Evolutionary conservation across 1,139 yeast species (phyloP).

Genomic region (Hemisphaericaspora xylanilytica): DNA sequence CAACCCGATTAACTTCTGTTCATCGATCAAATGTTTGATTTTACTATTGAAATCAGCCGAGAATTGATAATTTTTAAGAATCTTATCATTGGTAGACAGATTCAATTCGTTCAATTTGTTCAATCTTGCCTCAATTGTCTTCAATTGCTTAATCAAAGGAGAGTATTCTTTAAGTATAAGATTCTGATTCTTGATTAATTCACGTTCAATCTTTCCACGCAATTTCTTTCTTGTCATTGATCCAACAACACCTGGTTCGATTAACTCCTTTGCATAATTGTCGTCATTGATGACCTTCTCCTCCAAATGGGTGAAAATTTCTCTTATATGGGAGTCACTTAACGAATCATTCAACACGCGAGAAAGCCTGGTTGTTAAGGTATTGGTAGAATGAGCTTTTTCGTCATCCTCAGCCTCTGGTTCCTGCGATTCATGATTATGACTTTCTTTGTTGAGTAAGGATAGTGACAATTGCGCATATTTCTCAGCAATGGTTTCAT

Average conservation of each 20-base stretch:
- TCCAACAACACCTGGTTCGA: constrained; percentile 57
- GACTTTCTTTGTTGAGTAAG: constrained; percentile 17
- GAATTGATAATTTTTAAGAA: constrained; percentile 26
- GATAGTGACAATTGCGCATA: constrained; percentile 37
- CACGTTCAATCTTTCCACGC: constrained; percentile 69
- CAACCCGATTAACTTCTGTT: constrained; percentile 42
- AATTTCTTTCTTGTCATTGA: constrained; percentile 56
- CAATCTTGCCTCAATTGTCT: constrained; percentile 38
- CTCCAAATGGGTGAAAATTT: constrained; percentile 49
- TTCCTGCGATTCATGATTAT: constrained; percentile 2
- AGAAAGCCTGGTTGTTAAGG: constrained; percentile 47
- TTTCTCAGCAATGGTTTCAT: constrained; percentile 29
- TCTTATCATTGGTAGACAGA: constrained; percentile 32
- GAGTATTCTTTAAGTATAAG: constrained; percentile 59
- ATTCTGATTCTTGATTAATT: constrained; percentile 61
- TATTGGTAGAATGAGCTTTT: constrained; percentile 8
- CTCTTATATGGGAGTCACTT: constrained; percentile 48
- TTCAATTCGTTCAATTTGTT: constrained; percentile 38
- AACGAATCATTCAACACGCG: constrained; percentile 49
- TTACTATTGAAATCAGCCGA: constrained; percentile 29
- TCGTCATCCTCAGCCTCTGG: constrained; percentile 5
- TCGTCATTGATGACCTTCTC: constrained; percentile 29
- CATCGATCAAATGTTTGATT: constrained; percentile 39
- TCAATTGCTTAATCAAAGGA: constrained; percentile 51
- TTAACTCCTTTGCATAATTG: constrained; percentile 32